Base-by-base conservation (phyloP, 1,284 basidiomycete species). In the Microbotryum intermedium region DNA sequence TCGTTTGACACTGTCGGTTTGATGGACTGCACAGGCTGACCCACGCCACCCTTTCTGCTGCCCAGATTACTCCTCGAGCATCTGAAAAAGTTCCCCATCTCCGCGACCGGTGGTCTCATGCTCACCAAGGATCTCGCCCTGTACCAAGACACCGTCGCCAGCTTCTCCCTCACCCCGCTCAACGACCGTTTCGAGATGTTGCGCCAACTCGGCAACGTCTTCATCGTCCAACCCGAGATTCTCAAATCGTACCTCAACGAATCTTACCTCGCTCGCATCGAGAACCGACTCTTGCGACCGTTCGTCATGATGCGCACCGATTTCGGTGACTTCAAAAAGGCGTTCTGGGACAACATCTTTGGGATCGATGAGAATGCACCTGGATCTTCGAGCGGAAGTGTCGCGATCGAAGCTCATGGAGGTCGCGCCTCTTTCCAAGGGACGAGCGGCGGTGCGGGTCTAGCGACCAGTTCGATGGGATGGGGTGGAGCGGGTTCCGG, bases 181-280 rank as follows among this genome's bases (percentile, higher is more conserved):
- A 84, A 86, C 64, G 94, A 97, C 74, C 90, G 95, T 21, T 99
- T 95, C 77, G 95, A 98, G 73, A 97, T 98, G 80, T 86, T 98
- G 66, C 87, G 94, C 50, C 93, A 98, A 75, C 84, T 99, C 1
- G 95, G 95, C 70, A 95, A 97, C 73, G 82, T 94, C 60, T 99
- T 97, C 80, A 86, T 97, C 68, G 88, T 97, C 50, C 86, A 86
- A 62, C 91, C 92, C 6, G 90, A 94, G 64, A 90, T 91, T 60
- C 81, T 97, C 66, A 88, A 88, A 67, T 88, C 90, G 2, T 97
- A 93, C 77, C 88, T 95, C 74, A 87, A 86, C 5, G 92, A 94
- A 71, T 60, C 66, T 8, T 89, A 91, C 73, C 83, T 97, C 7
- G 90, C 90, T 9, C 83, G 89, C 23, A 92, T 99, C 69, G 94